A percentile compares a stretch with the other conserved stretches of the same genome.
These are phyloP conservation scores for Yarrowia osloensis DNA, from an alignment of 805 yeast species.

Conservation along the genomic window DNA sequence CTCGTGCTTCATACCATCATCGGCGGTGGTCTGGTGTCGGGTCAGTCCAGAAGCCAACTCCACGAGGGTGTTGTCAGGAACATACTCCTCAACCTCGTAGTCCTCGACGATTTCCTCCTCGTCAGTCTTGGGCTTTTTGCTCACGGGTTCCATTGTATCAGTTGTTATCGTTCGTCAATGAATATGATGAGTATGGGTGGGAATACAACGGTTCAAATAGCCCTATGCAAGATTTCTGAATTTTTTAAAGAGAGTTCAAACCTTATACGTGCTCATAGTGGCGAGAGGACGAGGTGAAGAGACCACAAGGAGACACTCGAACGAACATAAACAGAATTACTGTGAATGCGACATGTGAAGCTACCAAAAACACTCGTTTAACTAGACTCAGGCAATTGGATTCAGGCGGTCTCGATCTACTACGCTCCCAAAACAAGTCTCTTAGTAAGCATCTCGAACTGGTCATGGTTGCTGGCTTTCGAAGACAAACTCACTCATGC, in stretches of 20 bases:
- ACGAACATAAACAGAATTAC: too few relatives aligned
- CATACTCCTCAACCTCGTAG: not conserved
- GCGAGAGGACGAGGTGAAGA: not conserved
- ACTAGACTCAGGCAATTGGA: too few relatives aligned
- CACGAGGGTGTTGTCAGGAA: slow-evolving; percentile 15
- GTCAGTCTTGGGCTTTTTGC: slow-evolving; percentile 30
- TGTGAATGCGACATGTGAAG: too few relatives aligned
- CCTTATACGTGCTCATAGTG: not conserved
- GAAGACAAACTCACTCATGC: not conserved
- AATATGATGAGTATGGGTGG: not conserved
- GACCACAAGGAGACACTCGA: too few relatives aligned
- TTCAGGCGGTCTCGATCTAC: too few relatives aligned
- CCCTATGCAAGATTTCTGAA: slow-evolving; percentile 21
- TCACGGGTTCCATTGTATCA: slow-evolving; percentile 26
- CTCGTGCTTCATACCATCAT: slow-evolving; percentile 43
- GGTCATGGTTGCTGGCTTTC: not conserved
- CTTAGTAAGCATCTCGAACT: not conserved
- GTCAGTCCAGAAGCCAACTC: slow-evolving; percentile 30
- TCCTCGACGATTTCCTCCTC: slow-evolving; percentile 16
- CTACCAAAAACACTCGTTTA: too few relatives aligned
- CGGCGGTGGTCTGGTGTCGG: slow-evolving; percentile 43
- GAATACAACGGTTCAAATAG: not conserved
- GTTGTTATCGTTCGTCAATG: not conserved
- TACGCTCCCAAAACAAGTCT: too few relatives aligned
- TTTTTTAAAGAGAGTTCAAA: slow-evolving; percentile 27